These are phyloP conservation scores for Murraya koenigii DNA, from an alignment of 345 rosid species.

Conservation along the genomic window DNA sequence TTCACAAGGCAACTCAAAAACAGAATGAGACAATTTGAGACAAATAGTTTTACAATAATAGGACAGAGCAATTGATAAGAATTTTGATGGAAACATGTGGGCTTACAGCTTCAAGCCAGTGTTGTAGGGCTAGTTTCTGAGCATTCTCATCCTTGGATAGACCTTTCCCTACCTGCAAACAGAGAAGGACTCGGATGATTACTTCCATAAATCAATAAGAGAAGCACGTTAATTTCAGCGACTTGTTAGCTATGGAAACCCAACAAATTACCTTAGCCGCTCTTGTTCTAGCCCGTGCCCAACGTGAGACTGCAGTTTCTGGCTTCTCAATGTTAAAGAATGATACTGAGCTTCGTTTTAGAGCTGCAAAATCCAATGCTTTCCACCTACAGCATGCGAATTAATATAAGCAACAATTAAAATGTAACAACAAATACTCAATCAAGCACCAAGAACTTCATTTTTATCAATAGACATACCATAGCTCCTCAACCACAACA, in stretches of 20 bases:
- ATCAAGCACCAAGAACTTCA: not conserved
- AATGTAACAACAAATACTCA: not conserved
- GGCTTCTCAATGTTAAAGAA: constrained; percentile 53
- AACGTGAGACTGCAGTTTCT: constrained; percentile 58
- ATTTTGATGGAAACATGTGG: not conserved
- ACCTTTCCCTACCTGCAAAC: constrained; percentile 61
- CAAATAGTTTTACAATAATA: not conserved
- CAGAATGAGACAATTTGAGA: not conserved
- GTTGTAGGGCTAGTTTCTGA: constrained; percentile 67
- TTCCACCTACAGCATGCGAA: constrained; percentile 51
- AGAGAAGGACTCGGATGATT: not conserved
- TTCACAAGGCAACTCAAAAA: not conserved
- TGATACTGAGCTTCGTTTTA: constrained; percentile 47
- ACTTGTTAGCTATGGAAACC: not conserved
- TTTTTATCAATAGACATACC: constrained; percentile 39
- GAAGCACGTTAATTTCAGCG: not conserved
- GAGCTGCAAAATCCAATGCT: constrained; percentile 58
- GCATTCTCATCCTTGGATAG: constrained; percentile 70
- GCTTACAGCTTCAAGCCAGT: constrained; percentile 86
- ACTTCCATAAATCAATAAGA: not conserved
- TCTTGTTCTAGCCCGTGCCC: constrained; percentile 60
- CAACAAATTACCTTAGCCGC: constrained; percentile 54
- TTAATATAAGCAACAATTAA: not conserved
- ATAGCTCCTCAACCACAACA: constrained; percentile 67
- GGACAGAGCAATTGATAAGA: not conserved